These are phyloP conservation scores for Trichophyton verrucosum DNA, from an alignment of 2,329 filamentous ascomycete species.

Conservation along the genomic window DNA sequence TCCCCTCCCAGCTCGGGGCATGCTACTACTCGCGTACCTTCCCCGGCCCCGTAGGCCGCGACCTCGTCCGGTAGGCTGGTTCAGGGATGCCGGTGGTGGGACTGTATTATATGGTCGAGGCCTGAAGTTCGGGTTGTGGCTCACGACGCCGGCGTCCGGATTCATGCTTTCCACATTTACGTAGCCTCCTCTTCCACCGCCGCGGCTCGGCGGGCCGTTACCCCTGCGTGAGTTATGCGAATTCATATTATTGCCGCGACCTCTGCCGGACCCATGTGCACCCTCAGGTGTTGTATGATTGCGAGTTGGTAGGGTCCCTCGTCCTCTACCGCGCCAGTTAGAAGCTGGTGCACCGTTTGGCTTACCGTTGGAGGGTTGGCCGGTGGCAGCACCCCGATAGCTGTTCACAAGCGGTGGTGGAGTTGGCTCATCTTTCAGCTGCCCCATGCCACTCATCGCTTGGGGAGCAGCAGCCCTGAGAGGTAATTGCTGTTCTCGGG, in stretches of 20 bases:
- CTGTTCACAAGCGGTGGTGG: slow-evolving; percentile 48
- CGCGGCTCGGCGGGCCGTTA: slow-evolving; percentile 1
- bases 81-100: slow-evolving; percentile 30
- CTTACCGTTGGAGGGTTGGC: slow-evolving; percentile 30
- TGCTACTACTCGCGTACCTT: slow-evolving; percentile 4
- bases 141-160: slow-evolving; percentile 37
- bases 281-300: slow-evolving; percentile 12
- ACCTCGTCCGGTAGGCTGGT: slow-evolving; percentile 18
- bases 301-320: slow-evolving; percentile 19
- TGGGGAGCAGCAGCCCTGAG: slow-evolving; percentile 41
- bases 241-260: neutral
- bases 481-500: slow-evolving; percentile 44
- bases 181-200: slow-evolving; percentile 17
- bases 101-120: slow-evolving; percentile 38
- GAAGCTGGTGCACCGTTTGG: slow-evolving; percentile 27
- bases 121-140: slow-evolving; percentile 41
- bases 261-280: neutral
- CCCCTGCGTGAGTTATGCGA: neutral
- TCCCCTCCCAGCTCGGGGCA: slow-evolving; percentile 2
- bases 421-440: slow-evolving; percentile 41
- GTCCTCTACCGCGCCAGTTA: slow-evolving; percentile 27
- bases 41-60: slow-evolving; percentile 11
- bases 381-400: slow-evolving; percentile 45
- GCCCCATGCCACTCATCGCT: slow-evolving; percentile 46
- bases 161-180: slow-evolving; percentile 34